Conservation (phyloP, 495 filamentous ascomycete species). For the Xylaria scruposa region DNA sequence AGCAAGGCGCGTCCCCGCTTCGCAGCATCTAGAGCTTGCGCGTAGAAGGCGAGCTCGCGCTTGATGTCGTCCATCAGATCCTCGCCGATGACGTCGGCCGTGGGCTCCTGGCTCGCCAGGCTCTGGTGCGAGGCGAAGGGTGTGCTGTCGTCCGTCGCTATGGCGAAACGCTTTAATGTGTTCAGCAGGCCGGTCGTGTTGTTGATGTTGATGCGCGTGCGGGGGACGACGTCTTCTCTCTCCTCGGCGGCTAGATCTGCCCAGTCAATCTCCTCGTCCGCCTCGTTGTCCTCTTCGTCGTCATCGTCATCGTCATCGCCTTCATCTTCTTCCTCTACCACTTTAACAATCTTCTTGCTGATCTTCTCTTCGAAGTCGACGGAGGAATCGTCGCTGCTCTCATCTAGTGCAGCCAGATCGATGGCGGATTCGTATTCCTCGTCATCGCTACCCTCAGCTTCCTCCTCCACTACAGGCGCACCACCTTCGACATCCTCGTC, state of each 20-base stretch:
- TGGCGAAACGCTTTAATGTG: conserved; percentile 75
- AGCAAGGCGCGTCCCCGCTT: conserved; percentile 72
- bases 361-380: conserved; percentile 47
- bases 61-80: conserved; percentile 86
- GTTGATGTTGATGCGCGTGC: conserved; percentile 96
- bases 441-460: conserved; percentile 28
- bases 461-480: conserved; percentile 29
- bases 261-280: conserved; percentile 61
- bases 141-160: conserved; percentile 61
- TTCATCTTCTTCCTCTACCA: conserved; percentile 45
- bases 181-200: conserved; percentile 85
- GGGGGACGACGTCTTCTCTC: conserved; percentile 72
- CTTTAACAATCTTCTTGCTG: conserved; percentile 26
- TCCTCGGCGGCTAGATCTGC: conserved; percentile 23
- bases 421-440: conserved; percentile 25
- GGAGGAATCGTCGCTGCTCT: conserved; percentile 42
- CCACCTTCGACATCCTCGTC: conserved; percentile 37
- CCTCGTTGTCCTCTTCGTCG: conserved; percentile 61
- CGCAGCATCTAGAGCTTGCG: conserved; percentile 82
- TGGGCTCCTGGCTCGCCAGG: conserved; percentile 55
- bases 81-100: conserved; percentile 58
- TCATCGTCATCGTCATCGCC: conserved; percentile 32
- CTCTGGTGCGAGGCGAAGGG: conserved; percentile 64
- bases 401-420: conserved; percentile 25
- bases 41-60: conserved; percentile 93